These are phyloP conservation scores for Kandelia obovata DNA, from an alignment of 345 rosid genomes.

Conservation along the genomic window DNA sequence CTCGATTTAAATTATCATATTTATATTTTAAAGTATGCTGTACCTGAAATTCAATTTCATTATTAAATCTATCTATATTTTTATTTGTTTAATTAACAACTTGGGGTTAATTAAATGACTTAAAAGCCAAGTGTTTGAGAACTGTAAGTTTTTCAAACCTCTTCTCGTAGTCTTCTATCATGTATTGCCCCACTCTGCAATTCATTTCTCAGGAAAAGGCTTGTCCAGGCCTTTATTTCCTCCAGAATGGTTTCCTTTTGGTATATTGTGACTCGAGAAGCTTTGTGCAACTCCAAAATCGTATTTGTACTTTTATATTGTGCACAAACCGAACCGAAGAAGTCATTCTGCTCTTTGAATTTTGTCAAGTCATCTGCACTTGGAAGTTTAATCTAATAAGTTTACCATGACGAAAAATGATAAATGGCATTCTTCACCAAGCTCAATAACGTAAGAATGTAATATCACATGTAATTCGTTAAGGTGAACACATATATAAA, in stretches of 20 bases:
- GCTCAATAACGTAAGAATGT: too few relatives aligned
- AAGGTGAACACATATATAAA: too few relatives aligned
- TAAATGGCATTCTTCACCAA: too few relatives aligned
- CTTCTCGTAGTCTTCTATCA: neutral
- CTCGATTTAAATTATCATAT: constrained; percentile 14
- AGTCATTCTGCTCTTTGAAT: constrained; percentile 1
- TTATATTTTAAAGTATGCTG: constrained; percentile 11
- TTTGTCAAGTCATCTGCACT: constrained; percentile 1
- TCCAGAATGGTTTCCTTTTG: constrained; percentile 15
- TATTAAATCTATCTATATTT: neutral
- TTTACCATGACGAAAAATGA: neutral
- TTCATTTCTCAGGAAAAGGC: neutral
- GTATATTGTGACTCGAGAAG: constrained; percentile 15
- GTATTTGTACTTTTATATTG: neutral
- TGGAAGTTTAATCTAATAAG: neutral
- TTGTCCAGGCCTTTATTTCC: constrained; percentile 7
- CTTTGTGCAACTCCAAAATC: constrained; percentile 13
- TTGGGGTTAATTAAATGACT: neutral
- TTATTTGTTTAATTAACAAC: neutral
- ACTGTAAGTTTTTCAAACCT: neutral
- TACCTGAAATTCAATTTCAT: constrained; percentile 6
- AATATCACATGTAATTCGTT: too few relatives aligned
- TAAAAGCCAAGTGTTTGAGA: neutral
- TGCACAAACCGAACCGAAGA: neutral
- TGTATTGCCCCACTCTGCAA: constrained; percentile 1